A percentile compares a stretch with the other conserved stretches of the same genome.
Evolutionary conservation across 106 monocot genomes (phyloP).

Genomic region (Acorus gramineus): DNA sequence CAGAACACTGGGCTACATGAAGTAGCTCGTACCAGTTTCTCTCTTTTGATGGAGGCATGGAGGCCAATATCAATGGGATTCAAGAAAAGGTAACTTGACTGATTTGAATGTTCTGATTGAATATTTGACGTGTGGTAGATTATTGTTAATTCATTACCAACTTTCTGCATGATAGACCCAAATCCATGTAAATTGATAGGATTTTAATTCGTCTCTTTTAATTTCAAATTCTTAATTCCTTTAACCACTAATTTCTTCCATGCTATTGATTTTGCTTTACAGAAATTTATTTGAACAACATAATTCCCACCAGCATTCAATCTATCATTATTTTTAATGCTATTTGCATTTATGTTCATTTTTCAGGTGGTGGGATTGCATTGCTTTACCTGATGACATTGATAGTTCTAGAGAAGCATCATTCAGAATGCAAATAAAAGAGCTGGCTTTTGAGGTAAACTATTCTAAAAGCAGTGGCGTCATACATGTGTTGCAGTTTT

Average conservation of each 20-base stretch:
- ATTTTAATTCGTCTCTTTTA: too few species aligned
- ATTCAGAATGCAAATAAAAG: conserved; percentile 77
- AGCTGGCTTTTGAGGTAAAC: conserved; percentile 71
- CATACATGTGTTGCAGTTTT: too few species aligned
- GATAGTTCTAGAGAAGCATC: conserved; percentile 40
- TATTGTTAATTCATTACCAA: background rate
- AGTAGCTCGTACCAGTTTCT: conserved; percentile 25
- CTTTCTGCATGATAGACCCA: background rate
- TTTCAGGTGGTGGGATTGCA: conserved; percentile 95
- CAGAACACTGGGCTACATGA: conserved; percentile 7
- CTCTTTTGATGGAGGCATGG: conserved; percentile 79
- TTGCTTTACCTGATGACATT: conserved; percentile 87
- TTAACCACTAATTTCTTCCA: too few species aligned
- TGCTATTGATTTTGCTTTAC: too few species aligned
- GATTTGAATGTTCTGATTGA: background rate
- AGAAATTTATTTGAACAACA: too few species aligned
- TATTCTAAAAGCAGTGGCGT: background rate
- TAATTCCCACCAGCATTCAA: background rate
- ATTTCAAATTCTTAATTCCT: too few species aligned
- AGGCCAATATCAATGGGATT: conserved; percentile 89
- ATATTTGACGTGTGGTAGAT: background rate
- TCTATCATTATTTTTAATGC: background rate
- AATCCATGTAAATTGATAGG: too few species aligned
- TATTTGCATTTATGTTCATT: conserved; percentile 3
- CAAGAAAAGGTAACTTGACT: conserved; percentile 52